Evolutionary conservation across 495 filamentous ascomycete species (phyloP), one percentile per base, ranked within the genome.

Genomic region (Wilcoxina mikolae): DNA sequence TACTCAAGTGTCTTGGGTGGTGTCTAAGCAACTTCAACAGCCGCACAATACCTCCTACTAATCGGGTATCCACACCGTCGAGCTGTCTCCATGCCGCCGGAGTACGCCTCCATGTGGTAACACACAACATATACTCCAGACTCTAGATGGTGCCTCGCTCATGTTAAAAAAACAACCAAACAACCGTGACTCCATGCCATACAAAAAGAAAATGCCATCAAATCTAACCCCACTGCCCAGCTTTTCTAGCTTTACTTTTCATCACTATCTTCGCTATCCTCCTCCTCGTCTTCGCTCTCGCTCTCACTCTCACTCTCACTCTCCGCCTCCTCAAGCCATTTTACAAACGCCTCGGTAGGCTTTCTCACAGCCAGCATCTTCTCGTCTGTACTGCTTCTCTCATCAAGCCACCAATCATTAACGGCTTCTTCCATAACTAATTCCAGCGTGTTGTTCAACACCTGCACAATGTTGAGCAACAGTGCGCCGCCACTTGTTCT

Each of bases 341-440:
- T 85, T 27, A 96, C 80, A 68, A 98, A 81, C 46, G 81, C 79
- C 65, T 79, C 70, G 47, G 83, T 82, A 68, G 84, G 81, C 28
- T 71, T 77, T 60, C 83, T 81, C 23, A 95, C 78, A 54, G 67
- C 77, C 38, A 69, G 63, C 79, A 95, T 80, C 51, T 76, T 74
- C 27, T 83, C 82, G 5, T 69, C 77, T 52, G 72, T 75, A 26
- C 70, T 76, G 5, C 79, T 78, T 60, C 78, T 75, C 56, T 73
- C 72, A 67, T 91, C 79, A 18, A 71, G 75, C 90, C 89, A 96
- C 91, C 91, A 98, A 55, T 77, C 76, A 64, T 88, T 71, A 42
- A 91, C 82, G 0, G 82, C 88, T 35, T 94, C 90, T 66, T 94
- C 85, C 65, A 95, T 88, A 0, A 95, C 67, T 4, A 95, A 73